Base-by-base conservation (phyloP, 1,284 basidiomycete species). In the Cryptococcus sp. region DNA sequence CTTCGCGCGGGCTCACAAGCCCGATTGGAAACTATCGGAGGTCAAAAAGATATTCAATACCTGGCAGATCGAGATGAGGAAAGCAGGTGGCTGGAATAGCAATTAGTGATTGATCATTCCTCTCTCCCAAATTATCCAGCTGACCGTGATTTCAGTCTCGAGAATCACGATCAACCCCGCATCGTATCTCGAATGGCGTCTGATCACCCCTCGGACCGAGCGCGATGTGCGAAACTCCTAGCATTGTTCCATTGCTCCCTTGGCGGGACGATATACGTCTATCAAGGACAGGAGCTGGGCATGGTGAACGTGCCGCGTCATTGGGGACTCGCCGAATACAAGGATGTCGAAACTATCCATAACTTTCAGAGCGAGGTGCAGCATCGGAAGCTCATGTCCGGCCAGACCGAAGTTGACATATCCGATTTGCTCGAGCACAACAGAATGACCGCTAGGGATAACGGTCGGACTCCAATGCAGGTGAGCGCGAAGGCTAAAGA, bases 211-310 rank as follows among this genome's bases (percentile, higher is more conserved):
- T 76, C 83, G 62, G 85, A 85, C 80, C 82, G 87, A 8, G 76
- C 78, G 1, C 70, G 81, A n/a, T 86, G 85, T 2, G 87, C 84
- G 20, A 89, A 89, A 73, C 76, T 89, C 74, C 71, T 89, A 20
- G 83, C 86, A 1, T 80, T 88, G 47, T 77, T 88, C 56, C 82
- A 88, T 67, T 80, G 83, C 47, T 83, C 85, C 0, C 84, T 86
- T 53, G 80, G 82, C 3, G 89, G 88, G 3, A 88, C 88, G 11
- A 77, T 86, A 64, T 90, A 86, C 70, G 80, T 91, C 17, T 90
- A 86, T 71, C 87, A 90, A 74, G 88, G 89, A 3, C 80, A 88
- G 74, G 87, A 89, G 68, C 81, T 89, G 0, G 88, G 85, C 0
- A 77, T 87, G 72, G 83, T 81, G 75, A 90, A 90, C 61, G 84